A percentile compares a stretch with the other conserved stretches of the same genome.
phyloP scores from a whole-genome alignment of 2,329 filamentous ascomycete species.

The Cladophialophora immunda region DNA sequence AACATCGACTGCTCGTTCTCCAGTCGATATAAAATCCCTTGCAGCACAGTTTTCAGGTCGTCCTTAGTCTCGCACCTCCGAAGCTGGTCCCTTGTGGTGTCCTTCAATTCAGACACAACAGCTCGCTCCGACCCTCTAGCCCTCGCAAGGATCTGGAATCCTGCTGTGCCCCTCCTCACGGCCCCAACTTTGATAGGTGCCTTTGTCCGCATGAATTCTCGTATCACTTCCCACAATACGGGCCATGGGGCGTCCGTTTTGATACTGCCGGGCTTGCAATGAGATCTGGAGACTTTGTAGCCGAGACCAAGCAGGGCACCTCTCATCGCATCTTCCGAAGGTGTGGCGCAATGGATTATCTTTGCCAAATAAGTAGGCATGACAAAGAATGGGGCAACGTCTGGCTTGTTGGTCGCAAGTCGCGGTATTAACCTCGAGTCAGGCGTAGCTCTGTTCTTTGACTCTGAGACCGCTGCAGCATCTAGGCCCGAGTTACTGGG shows the following conservation, averaged over 20 bases:
- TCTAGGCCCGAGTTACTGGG: slow-evolving; percentile 31
- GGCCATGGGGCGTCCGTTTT: slow-evolving; percentile 94
- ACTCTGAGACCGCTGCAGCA: slow-evolving; percentile 29
- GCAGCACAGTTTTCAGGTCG: slow-evolving; percentile 53
- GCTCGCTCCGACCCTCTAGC: slow-evolving; percentile 40
- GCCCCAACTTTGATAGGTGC: slow-evolving; percentile 77
- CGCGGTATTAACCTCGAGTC: slow-evolving; percentile 52
- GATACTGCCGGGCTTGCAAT: slow-evolving; percentile 87
- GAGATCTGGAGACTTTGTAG: slow-evolving; percentile 83
- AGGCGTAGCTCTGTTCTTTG: slow-evolving; percentile 46
- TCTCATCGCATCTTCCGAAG: slow-evolving; percentile 78
- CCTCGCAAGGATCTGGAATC: slow-evolving; percentile 71
- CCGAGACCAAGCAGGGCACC: slow-evolving; percentile 84
- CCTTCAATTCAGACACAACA: slow-evolving; percentile 50
- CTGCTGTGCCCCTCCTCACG: slow-evolving; percentile 74
- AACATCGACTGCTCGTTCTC: slow-evolving; percentile 35
- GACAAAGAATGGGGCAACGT: slow-evolving; percentile 87
- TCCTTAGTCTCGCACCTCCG: slow-evolving; percentile 47
- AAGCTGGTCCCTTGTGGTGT: slow-evolving; percentile 47
- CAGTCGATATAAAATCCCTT: slow-evolving; percentile 53
- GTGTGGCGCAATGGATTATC: slow-evolving; percentile 79
- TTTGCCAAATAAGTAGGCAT: slow-evolving; percentile 77
- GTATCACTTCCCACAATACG: slow-evolving; percentile 90
- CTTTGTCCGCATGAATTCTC: slow-evolving; percentile 87
- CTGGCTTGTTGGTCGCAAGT: slow-evolving; percentile 69